Evolutionary conservation across 148 eudicot species (phyloP), one percentile per base, ranked within the genome.

Genomic region (Rhododendron mucronatum): DNA sequence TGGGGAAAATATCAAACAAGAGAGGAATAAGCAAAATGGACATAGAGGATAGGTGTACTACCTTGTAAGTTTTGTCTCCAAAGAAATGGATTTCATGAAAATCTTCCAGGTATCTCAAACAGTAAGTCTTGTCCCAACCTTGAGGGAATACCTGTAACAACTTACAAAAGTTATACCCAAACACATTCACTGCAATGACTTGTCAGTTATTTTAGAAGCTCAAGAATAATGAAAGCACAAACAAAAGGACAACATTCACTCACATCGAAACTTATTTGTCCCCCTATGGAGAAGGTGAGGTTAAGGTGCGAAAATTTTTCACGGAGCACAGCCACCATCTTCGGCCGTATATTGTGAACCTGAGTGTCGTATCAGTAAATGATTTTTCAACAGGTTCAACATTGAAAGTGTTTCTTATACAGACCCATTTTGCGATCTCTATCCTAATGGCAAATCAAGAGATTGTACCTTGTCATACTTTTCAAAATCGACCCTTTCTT

Each of bases 1-100:
- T n/a, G 12, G 50, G 83, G 71, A 81, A 81, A 81, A 55, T 16
- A 55, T 11, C 28, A 33, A 81, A 23, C 59, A 15, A 15, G 69
- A 6, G 28, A 18, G 23, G 37, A n/a, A 39, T 14, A 48, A 13
- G 55, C n/a, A 63, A 80, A 53, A 26, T 37, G 41, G 44, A 37
- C 20, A 50, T 4, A 61, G 44, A 47, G 84, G 20, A 45, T 7
- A 78, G 28, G 28, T 18, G 55, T 45, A 15, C 80, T 87, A 95
- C 99, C 98, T 96, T 94, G 91, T 93, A 96, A 45, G 98, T 96
- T 90, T 95, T 96, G 91, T 96, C 99, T 50, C 99, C 99, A 89
- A 96, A 96, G 90, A 96, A 96, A 91, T 96, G 99, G 83, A 96
- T 93, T 87, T 96, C 98, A 50, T 84, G 73, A 84, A 92, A 96